phyloP scores from a whole-genome alignment of 352 stramenopile genomes.

The Phytopythium ostracodes region DNA sequence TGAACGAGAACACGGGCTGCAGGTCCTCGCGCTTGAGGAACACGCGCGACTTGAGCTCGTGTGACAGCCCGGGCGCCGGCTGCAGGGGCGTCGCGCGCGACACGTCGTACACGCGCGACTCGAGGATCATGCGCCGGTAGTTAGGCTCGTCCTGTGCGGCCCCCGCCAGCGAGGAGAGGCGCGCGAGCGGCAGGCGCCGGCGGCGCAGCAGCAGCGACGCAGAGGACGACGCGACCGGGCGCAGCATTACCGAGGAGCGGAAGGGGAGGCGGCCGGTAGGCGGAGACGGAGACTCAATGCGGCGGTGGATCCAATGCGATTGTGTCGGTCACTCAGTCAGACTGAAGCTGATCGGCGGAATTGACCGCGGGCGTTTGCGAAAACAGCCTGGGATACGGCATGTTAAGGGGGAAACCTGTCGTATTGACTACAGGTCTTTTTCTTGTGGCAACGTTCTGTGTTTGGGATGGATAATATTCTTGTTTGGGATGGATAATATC shows the following conservation, averaged over 20 bases:
- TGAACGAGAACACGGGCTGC: constrained; percentile 98
- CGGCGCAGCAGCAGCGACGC: constrained; percentile 29
- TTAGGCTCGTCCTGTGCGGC: no score
- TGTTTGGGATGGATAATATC: no score
- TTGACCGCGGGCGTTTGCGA: background rate
- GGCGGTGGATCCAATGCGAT: no score
- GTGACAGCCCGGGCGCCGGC: constrained; percentile 50
- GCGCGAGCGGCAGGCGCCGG: no score
- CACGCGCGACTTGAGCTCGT: constrained; percentile 49
- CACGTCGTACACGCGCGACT: constrained; percentile 85
- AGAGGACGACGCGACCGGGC: background rate
- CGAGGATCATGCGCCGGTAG: no score
- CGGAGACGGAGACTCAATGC: no score
- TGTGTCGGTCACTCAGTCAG: no score
- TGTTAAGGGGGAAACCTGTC: background rate
- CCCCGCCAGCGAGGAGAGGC: constrained; percentile 23
- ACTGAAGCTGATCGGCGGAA: background rate
- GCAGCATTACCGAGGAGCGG: background rate
- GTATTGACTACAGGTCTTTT: background rate
- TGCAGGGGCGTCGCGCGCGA: constrained; percentile 67
- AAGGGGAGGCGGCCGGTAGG: background rate
- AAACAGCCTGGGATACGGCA: constrained; percentile 1
- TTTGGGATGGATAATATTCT: no score
- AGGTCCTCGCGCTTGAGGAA: constrained; percentile 96
- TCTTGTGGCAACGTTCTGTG: background rate